These are phyloP conservation scores for Daldinia sp. DNA, from an alignment of 2,329 filamentous ascomycete species.

Conservation along the genomic window DNA sequence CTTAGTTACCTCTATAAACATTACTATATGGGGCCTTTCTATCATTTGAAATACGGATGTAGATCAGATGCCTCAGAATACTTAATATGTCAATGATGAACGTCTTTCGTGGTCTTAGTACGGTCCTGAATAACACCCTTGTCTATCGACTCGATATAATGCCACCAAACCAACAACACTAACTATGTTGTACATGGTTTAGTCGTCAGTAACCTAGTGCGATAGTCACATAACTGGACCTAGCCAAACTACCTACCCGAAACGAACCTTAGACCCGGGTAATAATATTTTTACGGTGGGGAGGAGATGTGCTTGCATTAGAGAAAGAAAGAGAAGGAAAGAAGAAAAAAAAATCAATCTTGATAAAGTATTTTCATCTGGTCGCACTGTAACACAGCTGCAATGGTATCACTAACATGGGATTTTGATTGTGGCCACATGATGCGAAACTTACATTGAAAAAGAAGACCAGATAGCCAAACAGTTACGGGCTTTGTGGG, in stretches of 20 bases:
- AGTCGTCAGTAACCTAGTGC: not conserved
- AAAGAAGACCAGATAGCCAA: slow-evolving; percentile 1
- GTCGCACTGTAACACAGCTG: slow-evolving; percentile 22
- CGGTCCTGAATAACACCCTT: not conserved
- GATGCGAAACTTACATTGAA: slow-evolving; percentile 6
- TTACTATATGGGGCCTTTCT: not conserved
- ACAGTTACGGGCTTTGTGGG: slow-evolving; percentile 3
- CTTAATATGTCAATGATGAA: not conserved
- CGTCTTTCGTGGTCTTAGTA: not conserved
- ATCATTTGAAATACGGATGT: not conserved
- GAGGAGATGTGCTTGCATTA: not conserved
- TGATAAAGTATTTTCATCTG: slow-evolving; percentile 14
- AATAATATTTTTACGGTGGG: slow-evolving; percentile 23
- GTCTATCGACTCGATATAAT: slow-evolving; percentile 5
- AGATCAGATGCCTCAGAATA: not conserved
- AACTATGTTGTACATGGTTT: slow-evolving; percentile 6
- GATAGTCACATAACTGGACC: slow-evolving; percentile 5
- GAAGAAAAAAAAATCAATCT: not conserved
- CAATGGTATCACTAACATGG: slow-evolving; percentile 27
- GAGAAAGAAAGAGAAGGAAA: not conserved
- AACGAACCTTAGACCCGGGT: slow-evolving; percentile 17
- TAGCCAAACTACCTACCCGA: slow-evolving; percentile 17
- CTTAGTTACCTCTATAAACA: not conserved
- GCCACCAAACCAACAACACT: slow-evolving; percentile 2
- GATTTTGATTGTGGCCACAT: slow-evolving; percentile 25